phyloP scores from a whole-genome alignment of 805 yeast genomes.

The Candida alai region DNA sequence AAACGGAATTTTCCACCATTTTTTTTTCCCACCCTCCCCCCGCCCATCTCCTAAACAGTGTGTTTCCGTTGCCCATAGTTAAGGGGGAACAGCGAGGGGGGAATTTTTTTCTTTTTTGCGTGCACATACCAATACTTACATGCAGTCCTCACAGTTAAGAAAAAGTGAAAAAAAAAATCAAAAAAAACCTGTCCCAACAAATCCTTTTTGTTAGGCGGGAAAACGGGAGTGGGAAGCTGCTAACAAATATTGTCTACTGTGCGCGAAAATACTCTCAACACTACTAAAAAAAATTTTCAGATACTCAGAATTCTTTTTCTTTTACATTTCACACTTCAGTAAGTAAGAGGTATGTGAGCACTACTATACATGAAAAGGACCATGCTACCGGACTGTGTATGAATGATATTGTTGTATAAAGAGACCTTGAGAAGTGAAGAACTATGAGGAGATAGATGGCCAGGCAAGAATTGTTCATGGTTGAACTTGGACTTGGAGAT shows the following conservation, averaged over 20 bases:
- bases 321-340: constrained; percentile 7
- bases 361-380: no score
- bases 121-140: no score
- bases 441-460: no score
- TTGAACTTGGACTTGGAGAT: no score
- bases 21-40: background rate
- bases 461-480: no score
- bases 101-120: no score
- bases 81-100: no score
- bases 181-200: background rate
- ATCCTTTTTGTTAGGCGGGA: background rate
- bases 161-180: background rate
- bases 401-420: no score
- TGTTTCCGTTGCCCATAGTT: no score
- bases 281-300: constrained; percentile 4
- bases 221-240: no score
- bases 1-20: background rate
- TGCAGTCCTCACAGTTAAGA: constrained; percentile 1
- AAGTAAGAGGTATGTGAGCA: constrained; percentile 8
- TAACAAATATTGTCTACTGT: background rate
- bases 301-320: background rate
- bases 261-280: constrained; percentile 1
- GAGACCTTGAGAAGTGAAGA: no score
- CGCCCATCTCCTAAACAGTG: background rate
- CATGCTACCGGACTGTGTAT: no score